Evolutionary conservation across 2,329 filamentous ascomycete species (phyloP).

Genomic region (Pseudodiploospora longispora): DNA sequence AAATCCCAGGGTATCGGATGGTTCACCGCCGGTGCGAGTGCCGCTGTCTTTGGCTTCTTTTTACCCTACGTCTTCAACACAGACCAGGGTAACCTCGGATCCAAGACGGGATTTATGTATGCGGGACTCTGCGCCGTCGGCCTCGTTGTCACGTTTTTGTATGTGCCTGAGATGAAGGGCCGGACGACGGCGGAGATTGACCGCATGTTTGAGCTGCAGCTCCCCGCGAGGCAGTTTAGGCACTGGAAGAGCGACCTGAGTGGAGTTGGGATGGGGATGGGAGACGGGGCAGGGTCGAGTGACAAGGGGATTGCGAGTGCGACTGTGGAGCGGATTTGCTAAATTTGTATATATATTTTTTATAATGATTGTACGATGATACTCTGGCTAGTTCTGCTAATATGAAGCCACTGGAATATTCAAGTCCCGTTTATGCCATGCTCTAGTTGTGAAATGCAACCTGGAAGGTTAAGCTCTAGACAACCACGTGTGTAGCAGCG

Average conservation of each 20-base stretch:
- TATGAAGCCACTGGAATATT: too few relatives aligned
- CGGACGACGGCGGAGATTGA: constrained; percentile 41
- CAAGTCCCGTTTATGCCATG: too few relatives aligned
- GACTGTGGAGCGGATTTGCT: too few relatives aligned
- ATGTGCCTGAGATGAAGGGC: constrained; percentile 46
- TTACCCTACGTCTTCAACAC: constrained; percentile 37
- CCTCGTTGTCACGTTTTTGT: constrained; percentile 31
- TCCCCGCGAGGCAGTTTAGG: constrained; percentile 20
- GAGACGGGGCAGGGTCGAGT: too few relatives aligned
- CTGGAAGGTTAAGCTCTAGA: too few relatives aligned
- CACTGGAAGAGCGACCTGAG: background rate
- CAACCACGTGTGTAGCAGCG: too few relatives aligned
- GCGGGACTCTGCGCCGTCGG: constrained; percentile 27
- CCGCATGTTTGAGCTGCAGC: constrained; percentile 22
- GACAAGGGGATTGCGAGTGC: too few relatives aligned
- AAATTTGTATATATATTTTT: too few relatives aligned
- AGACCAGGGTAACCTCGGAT: constrained; percentile 27
- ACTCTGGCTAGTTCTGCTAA: too few relatives aligned
- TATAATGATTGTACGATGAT: too few relatives aligned
- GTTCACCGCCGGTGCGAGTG: constrained; percentile 29
- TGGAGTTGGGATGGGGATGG: too few relatives aligned
- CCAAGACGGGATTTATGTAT: constrained; percentile 34
- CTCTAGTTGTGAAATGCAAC: too few relatives aligned
- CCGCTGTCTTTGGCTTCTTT: constrained; percentile 35
- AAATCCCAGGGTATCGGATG: constrained; percentile 37